Evolutionary conservation across 208 protist genomes (phyloP), one percentile per base, ranked within the genome.

Genomic region (Acanthamoeba triangularis): DNA sequence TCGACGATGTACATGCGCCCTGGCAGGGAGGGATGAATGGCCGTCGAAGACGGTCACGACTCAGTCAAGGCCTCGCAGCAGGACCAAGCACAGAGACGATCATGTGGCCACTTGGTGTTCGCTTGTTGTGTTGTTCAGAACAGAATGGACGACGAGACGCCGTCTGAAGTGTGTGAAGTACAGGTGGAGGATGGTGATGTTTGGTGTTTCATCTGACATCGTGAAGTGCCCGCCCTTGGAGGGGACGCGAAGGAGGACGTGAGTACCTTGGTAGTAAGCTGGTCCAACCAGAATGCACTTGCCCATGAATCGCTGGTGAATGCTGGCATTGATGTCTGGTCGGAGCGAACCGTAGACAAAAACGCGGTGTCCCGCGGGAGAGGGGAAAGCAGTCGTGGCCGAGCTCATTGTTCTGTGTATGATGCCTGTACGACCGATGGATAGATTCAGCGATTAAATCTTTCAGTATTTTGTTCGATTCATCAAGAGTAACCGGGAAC

Each of bases 291-390:
- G 41, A 7, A 84, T 37, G 74, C 74, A 84, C 74, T 84, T 84
- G 44, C 41, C 74, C 74, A 84, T 84, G 74, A 84, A 84, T 52
- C 74, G 35, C 74, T 84, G 37, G 20, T 84, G 74, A n/a, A 84
- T 84, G 74, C 74, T 84, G 74, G 74, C 41, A 41, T 84, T 84
- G 74, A 84, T 84, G 74, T 84, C 74, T 84, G 74, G 74, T 49
- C 74, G 74, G 35, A 84, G 74, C 74, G 74, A 84, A n/a, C 74
- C 74, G 74, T 84, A 84, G n/a, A 84, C 41, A 18, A 84, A 84
- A 1, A 84, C 35, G 44, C 74, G 74, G 74, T 84, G 74, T 28
- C 74, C 65, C 7, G 30, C 10, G 65, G n/a, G 1, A n/a, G 4
- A 30, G n/a, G 16, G 30, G 4, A n/a, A 41, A n/a, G 23, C 59